These are phyloP conservation scores for Rhodomyrtus psidioides DNA, from an alignment of 441 rosid genomes.

Conservation along the genomic window DNA sequence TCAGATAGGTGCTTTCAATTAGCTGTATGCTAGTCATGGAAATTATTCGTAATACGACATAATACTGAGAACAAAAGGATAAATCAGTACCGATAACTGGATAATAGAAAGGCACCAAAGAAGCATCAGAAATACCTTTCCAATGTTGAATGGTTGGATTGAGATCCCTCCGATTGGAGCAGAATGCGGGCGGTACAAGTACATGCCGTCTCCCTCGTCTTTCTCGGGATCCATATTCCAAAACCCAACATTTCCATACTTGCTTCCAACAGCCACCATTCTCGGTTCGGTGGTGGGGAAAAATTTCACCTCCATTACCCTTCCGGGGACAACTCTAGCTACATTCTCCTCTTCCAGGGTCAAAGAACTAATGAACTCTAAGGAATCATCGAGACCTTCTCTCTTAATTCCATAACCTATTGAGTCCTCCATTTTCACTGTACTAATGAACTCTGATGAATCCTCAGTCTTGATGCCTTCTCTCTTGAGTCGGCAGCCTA, in stretches of 20 bases:
- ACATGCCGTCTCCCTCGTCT: constrained; percentile 38
- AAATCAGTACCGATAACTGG: not conserved
- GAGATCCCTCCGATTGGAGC: constrained; percentile 56
- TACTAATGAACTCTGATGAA: constrained; percentile 22
- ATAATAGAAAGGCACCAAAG: not conserved
- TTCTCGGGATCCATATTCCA: constrained; percentile 52
- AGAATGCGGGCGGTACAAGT: constrained; percentile 44
- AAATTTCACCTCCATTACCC: constrained; percentile 45
- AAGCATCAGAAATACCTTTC: constrained; percentile 41
- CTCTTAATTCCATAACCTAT: constrained; percentile 3
- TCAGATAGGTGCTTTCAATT: not conserved
- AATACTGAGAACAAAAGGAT: not conserved
- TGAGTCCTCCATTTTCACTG: constrained; percentile 34
- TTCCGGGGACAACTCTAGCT: constrained; percentile 57
- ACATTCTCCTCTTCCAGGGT: constrained; percentile 45
- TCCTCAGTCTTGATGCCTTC: constrained; percentile 3
- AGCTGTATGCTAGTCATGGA: not conserved
- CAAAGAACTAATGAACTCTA: constrained; percentile 33
- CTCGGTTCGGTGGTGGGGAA: constrained; percentile 45
- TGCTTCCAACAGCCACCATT: constrained; percentile 63
- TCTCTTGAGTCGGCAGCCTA: constrained; percentile 2
- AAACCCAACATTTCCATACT: constrained; percentile 56
- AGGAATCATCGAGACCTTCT: constrained; percentile 10
- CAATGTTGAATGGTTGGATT: constrained; percentile 39
- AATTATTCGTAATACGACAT: not conserved